Conservation (phyloP, 768 basidiomycete species). For the Russula sp. region DNA sequence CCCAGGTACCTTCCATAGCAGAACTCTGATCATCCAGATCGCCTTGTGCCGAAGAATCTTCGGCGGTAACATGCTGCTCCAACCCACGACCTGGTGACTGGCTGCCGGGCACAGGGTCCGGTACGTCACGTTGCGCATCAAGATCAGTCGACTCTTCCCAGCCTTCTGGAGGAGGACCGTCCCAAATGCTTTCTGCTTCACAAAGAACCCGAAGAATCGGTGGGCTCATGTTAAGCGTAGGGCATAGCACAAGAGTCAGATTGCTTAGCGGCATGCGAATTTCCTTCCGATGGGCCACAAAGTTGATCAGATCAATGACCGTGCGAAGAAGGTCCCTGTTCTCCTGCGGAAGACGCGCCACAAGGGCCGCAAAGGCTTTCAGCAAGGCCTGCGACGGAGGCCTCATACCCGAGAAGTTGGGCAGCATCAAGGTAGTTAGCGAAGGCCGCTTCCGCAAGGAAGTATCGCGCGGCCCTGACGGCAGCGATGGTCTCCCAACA, state of each 20-base stretch:
- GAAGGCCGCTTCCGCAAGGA: constrained; percentile 71
- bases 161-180: constrained; percentile 27
- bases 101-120: constrained; percentile 4
- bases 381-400: constrained; percentile 56
- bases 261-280: constrained; percentile 95
- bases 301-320: constrained; percentile 71
- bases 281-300: constrained; percentile 60
- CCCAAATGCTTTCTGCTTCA: constrained; percentile 67
- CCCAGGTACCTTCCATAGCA: constrained; percentile 3
- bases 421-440: constrained; percentile 71
- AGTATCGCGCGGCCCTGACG: constrained; percentile 26
- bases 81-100: not conserved
- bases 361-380: constrained; percentile 53
- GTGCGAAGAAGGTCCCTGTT: constrained; percentile 83
- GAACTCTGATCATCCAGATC: constrained; percentile 5
- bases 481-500: constrained; percentile 12
- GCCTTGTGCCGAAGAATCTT: constrained; percentile 1
- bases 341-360: constrained; percentile 66
- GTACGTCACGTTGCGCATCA: not conserved
- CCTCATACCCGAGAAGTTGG: constrained; percentile 53
- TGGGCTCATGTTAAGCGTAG: constrained; percentile 76
- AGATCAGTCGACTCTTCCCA: constrained; percentile 13
- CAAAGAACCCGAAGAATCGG: constrained; percentile 65
- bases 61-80: constrained; percentile 8
- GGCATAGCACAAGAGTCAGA: constrained; percentile 81